Percentiles rank a stretch among this genome's conserved stretches.
phyloP scores from a whole-genome alignment of 2,329 filamentous ascomycete genomes.

The Beauveria bassiana region DNA sequence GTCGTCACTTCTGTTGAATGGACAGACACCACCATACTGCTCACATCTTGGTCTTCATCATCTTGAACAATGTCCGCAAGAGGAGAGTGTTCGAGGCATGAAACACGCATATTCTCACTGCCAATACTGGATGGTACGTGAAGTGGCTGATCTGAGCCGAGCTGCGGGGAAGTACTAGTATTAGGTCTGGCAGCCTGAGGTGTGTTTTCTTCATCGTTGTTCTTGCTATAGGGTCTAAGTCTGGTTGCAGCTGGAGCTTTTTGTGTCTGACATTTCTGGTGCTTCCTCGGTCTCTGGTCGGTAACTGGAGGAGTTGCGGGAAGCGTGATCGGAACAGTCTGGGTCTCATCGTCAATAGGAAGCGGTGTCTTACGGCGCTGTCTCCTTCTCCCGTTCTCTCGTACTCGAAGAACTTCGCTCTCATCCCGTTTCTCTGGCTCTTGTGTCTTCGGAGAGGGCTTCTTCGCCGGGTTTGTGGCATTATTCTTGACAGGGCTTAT shows the following conservation, averaged over 20 bases:
- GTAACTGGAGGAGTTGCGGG: slow-evolving; percentile 2
- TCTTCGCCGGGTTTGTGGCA: background rate
- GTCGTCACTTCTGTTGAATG: background rate
- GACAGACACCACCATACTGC: background rate
- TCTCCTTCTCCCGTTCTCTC: slow-evolving; percentile 18
- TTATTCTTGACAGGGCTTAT: background rate
- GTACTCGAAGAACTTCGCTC: background rate
- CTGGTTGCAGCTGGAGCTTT: background rate
- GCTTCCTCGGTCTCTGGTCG: background rate
- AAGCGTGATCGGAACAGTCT: slow-evolving; percentile 16
- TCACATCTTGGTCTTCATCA: background rate
- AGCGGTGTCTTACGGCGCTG: slow-evolving; percentile 28
- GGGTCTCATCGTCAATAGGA: slow-evolving; percentile 24
- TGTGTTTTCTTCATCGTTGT: too few relatives aligned
- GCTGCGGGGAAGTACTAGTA: background rate
- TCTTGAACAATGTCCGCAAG: background rate
- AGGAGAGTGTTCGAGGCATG: background rate
- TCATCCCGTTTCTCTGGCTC: background rate
- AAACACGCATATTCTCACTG: background rate
- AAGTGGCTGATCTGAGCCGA: background rate
- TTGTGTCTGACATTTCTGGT: background rate
- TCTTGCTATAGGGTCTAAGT: background rate
- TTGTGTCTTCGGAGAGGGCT: background rate
- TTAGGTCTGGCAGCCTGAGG: background rate
- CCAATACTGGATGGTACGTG: background rate